Evolutionary conservation across 2,329 filamentous ascomycete genomes (phyloP), one percentile per base, ranked within the genome.

Genomic region (Ophiosphaerella herpotricha): DNA sequence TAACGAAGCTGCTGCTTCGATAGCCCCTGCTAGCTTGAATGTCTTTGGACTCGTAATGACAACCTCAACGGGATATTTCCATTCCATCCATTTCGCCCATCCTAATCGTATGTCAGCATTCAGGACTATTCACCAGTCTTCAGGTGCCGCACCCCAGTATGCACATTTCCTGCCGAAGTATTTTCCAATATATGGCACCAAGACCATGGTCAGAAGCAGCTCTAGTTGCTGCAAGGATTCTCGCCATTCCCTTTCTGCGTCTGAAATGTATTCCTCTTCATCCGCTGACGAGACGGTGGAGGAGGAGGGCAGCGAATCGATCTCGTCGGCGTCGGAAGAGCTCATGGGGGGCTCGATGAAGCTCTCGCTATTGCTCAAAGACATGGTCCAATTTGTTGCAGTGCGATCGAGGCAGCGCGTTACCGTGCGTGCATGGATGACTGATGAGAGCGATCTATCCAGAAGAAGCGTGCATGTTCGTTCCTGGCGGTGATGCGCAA

Each of bases 211-310:
- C 70, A 97, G 76, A 60, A 99, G 80, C 58, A 97, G 80, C 77
- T 99, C 91, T 52, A 99, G 77, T 77, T 99, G 94, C 74, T 97
- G 90, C 56, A 99, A 78, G 65, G 90, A 96, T 66, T 92, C 90
- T 65, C 93, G 88, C 94, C 94, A 99, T 76, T 99, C 93, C 54
- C 84, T 84, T 74, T 99, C 93, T 8, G 94, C 94, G 70, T 97
- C 93, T 34, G 89, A 91, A 52, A 88, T 80, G 32, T 72, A 71
- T 52, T 81, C 79, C 42, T 88, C 84, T 32, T 87, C 85, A 45
- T 77, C 77, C 52, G 75, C 72, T 3, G 78, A 77, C 26, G 78
- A 80, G 41, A 71, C 74, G 47, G 80, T 79, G 4, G 81, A 79
- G 21, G 80, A 77, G 9, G 77, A 80, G 35, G 78, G 78, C 4